These are phyloP conservation scores for Hericium alpestre DNA, from an alignment of 768 basidiomycete species.

Conservation along the genomic window DNA sequence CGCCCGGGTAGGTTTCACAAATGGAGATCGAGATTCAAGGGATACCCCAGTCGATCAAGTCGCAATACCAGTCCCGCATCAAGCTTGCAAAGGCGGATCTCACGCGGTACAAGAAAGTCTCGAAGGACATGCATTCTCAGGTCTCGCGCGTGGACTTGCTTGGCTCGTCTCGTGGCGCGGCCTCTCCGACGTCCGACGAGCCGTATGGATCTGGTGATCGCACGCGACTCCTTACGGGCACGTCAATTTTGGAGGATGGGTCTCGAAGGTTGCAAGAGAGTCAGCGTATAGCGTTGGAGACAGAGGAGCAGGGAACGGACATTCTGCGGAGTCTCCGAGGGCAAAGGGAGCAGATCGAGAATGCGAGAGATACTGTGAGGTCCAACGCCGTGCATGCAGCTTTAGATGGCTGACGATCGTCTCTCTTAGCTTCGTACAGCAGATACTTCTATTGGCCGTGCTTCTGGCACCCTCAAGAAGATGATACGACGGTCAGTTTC, in stretches of 20 bases:
- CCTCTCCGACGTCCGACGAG: constrained; percentile 64
- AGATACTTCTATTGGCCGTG: constrained; percentile 82
- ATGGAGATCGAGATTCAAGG: constrained; percentile 98
- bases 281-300: constrained; percentile 88
- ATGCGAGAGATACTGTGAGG: constrained; percentile 78
- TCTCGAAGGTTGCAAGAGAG: constrained; percentile 78
- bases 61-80: constrained; percentile 68
- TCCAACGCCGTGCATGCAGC: background rate
- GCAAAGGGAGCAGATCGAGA: constrained; percentile 92
- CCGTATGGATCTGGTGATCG: constrained; percentile 64
- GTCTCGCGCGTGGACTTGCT: constrained; percentile 74
- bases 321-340: constrained; percentile 75
- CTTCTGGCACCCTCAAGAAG: constrained; percentile 83
- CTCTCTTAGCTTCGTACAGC: constrained; percentile 63
- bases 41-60: constrained; percentile 76
- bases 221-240: constrained; percentile 70
- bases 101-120: constrained; percentile 67
- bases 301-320: constrained; percentile 90
- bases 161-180: constrained; percentile 12
- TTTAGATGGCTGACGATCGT: background rate
- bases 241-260: constrained; percentile 73
- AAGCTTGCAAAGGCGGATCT: constrained; percentile 67
- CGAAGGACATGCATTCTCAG: constrained; percentile 61
- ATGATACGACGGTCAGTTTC: constrained; percentile 84
- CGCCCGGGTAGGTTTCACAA: constrained; percentile 69